Evolutionary conservation across 139 green algal species (phyloP), one percentile per base, ranked within the genome.

Genomic region (Micractinium sp.): DNA sequence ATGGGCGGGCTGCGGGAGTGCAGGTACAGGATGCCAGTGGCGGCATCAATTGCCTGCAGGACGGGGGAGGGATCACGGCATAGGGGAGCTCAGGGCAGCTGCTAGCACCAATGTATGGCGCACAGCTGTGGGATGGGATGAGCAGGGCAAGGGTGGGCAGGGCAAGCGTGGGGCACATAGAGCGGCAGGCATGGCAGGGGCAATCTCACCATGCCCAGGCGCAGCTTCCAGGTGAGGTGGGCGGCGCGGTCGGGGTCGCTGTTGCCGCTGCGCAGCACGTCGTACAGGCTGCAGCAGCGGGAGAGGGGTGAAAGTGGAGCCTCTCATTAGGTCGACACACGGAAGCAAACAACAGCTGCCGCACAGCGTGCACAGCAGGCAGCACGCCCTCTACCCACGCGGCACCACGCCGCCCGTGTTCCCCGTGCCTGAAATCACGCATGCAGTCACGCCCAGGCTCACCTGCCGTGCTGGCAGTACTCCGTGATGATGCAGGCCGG

Each of bases 1-100:
- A 95, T 91, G 23, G 71, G 71, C 29, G 71, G 71, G 71, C 71
- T 77, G 29, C 71, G 71, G 71, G 31, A 38, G 71, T 77, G 71
- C 29, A 77, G 71, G 71, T 38, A 77, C 31, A 77, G 71, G 31
- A 77, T 77, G 71, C 71, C 71, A 14, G 71, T 77, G 31, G 71
- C 71, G 18, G 71, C 71, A 20, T 77, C 71, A 20, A 77, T 77
- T 1, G 71, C 71, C 71, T 77, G 71, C 31, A 75, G 1, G n/a
- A n/a, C n/a, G n/a, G n/a, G 47, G 47, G 47, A 9, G 47, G 47
- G 47, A 56, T 5, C 47, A 56, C 5, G 9, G 47, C 5, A 56
- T 56, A 14, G 67, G 71, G 71, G 14, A 38, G 71, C 9, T 5
- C 47, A 56, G 47, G 47, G 9, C 47, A 56, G 47, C 47, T 56